Base-by-base conservation (phyloP, 805 yeast genomes). In the Maudiozyma turicensis region DNA sequence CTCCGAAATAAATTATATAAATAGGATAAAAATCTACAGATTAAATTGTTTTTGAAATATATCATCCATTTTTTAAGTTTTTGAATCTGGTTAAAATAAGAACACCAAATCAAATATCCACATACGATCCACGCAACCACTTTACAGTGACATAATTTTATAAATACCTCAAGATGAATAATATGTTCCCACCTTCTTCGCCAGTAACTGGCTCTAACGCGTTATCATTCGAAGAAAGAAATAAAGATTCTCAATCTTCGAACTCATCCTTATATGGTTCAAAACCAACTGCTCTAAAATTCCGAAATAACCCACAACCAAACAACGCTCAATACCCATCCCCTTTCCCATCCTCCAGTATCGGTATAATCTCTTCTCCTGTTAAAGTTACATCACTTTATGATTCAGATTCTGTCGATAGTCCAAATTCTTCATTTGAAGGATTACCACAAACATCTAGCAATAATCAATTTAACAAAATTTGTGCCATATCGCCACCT, bases 311-410 rank as follows among this genome's bases (percentile, higher is more conserved):
- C 13, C 3, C 14, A 10, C 10, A 34, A 37, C 31, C 29, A 8
- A 15, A 3, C 14, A 33, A 20, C 11, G 32, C 4, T 13, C 28
- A 70, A 10, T 81, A 81, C 56, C 86, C 87, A 11, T 82, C 89
- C 0, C 91, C 91, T 14, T 77, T 81, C 54, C 89, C 90, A 0
- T 82, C 88, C 1, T 77, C 81, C 0, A 72, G 78, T 6, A 58
- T 68, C 3, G 80, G 78, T 29, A 58, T 66, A 41, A 65, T 71
- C 1, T 69, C 73, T 1, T 69, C 74, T 2, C 73, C 69, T 7
- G 48, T 61, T 15, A 57, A 63, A 52, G 46, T 43, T 4, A 32
- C 38, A 40, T 6, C 29, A 35, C 14, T 3, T 20, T 29, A 14
- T 14, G 32, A 39, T 5, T 33, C 44, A 11, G 32, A 9, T 8